Conservation (phyloP, 805 yeast genomes). For the Teunomyces panamensis region DNA sequence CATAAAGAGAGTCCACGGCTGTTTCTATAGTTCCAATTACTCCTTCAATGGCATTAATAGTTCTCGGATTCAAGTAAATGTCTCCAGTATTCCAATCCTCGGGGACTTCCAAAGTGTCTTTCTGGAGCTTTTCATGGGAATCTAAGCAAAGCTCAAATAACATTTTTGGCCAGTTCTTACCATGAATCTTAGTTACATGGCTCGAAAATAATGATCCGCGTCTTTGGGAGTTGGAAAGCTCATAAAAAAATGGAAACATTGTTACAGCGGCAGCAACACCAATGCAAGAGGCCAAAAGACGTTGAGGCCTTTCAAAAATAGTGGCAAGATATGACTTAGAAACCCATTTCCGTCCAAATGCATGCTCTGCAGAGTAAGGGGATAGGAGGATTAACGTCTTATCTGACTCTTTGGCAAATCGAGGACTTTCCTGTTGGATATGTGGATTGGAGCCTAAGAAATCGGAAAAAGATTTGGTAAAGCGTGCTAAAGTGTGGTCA, state of each 20-base stretch:
- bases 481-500: constrained; percentile 34
- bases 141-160: constrained; percentile 56
- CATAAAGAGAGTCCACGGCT: constrained; percentile 53
- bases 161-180: constrained; percentile 65
- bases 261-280: constrained; percentile 77
- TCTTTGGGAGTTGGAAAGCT: constrained; percentile 45
- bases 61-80: constrained; percentile 64
- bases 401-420: constrained; percentile 33
- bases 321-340: constrained; percentile 61
- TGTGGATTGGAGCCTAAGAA: constrained; percentile 44
- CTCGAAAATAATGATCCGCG: constrained; percentile 49
- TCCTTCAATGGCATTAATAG: constrained; percentile 71
- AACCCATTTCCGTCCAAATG: constrained; percentile 75
- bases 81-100: constrained; percentile 82
- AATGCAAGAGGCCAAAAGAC: constrained; percentile 70
- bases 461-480: constrained; percentile 41
- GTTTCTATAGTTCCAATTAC: constrained; percentile 73
- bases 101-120: constrained; percentile 68
- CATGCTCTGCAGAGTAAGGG: constrained; percentile 68
- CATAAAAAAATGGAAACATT: constrained; percentile 59
- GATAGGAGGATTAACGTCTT: constrained; percentile 62
- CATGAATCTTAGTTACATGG: constrained; percentile 71
- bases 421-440: constrained; percentile 38
- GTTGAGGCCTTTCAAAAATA: constrained; percentile 80
- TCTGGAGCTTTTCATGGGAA: constrained; percentile 51